phyloP scores from a whole-genome alignment of 2,329 filamentous ascomycete species.

The Pseudogymnoascus sp. region DNA sequence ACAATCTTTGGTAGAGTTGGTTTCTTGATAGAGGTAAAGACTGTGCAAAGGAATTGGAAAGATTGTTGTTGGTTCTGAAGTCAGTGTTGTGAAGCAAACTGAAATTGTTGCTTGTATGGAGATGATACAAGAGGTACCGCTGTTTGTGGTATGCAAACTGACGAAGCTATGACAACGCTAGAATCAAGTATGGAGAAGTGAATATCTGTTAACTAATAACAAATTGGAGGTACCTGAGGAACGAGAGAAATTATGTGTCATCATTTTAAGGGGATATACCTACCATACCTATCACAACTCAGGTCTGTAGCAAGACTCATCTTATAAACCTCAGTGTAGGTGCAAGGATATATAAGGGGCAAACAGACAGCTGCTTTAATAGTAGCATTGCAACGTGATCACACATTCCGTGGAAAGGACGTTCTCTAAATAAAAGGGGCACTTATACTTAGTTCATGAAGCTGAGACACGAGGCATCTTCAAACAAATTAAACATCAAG shows the following conservation, averaged over 20 bases:
- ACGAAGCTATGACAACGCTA: background rate
- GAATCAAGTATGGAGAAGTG: background rate
- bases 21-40: background rate
- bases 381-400: background rate
- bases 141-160: background rate
- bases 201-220: background rate
- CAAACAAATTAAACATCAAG: background rate
- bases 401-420: no score
- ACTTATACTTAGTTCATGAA: background rate
- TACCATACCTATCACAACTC: background rate
- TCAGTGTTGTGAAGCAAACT: background rate
- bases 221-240: background rate
- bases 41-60: background rate
- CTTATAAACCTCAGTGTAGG: background rate
- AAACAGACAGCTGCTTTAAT: background rate
- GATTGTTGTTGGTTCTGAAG: background rate
- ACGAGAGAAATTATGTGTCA: background rate
- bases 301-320: background rate
- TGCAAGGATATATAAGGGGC: no score
- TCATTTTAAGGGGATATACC: background rate
- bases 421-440: background rate
- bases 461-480: background rate
- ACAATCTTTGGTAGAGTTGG: background rate
- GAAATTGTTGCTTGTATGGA: background rate
- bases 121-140: background rate